Conservation (phyloP, 1,284 basidiomycete species). For the Cutaneotrichosporon sp. region DNA sequence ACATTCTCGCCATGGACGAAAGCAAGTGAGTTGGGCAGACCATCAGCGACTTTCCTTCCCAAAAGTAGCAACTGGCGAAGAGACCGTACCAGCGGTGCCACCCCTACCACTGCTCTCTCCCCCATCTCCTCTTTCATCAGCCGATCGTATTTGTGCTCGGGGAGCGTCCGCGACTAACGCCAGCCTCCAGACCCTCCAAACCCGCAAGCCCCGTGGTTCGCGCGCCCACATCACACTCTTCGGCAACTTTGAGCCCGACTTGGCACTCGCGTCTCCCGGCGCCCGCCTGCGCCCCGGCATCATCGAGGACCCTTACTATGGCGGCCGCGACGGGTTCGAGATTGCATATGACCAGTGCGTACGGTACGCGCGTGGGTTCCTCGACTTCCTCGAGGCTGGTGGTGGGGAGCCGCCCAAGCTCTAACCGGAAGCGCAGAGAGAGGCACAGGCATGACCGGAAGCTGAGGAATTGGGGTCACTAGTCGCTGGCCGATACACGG, state of each 20-base stretch:
- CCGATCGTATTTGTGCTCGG: background rate
- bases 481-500: no score
- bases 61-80: no score
- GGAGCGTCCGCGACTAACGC: conserved; percentile 13
- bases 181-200: conserved; percentile 52
- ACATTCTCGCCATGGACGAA: conserved; percentile 56
- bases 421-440: background rate
- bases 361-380: conserved; percentile 47
- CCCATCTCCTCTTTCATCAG: background rate
- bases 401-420: conserved; percentile 27
- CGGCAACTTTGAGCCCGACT: conserved; percentile 41
- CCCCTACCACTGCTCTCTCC: no score
- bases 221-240: conserved; percentile 41
- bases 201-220: conserved; percentile 40
- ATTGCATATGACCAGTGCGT: conserved; percentile 53
- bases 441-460: no score
- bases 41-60: no score
- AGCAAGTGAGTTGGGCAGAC: conserved; percentile 35
- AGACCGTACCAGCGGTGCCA: no score
- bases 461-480: background rate
- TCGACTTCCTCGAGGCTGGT: conserved; percentile 44
- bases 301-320: conserved; percentile 54
- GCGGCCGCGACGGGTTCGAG: conserved; percentile 53
- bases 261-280: conserved; percentile 29
- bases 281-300: conserved; percentile 21